These are phyloP conservation scores for Cucumis hystrix DNA, from an alignment of 306 rosid genomes.

Conservation along the genomic window DNA sequence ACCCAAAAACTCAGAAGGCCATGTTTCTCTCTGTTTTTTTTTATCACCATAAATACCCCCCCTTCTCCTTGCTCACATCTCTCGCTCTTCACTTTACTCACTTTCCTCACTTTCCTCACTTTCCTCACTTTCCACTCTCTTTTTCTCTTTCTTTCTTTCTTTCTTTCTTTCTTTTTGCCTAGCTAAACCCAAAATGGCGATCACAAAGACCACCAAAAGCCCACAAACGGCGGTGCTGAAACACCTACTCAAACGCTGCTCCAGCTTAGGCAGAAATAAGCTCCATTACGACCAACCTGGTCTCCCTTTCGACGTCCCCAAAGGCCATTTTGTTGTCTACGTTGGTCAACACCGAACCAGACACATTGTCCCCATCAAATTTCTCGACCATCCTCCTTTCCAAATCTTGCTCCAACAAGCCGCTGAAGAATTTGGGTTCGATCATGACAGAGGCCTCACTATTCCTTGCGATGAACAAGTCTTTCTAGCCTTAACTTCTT, in stretches of 20 bases:
- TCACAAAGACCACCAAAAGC: conserved; percentile 36
- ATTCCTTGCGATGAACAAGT: conserved; percentile 71
- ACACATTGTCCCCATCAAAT: conserved; percentile 63
- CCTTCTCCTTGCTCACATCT: neutral
- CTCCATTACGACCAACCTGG: conserved; percentile 39
- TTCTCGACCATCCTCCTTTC: conserved; percentile 61
- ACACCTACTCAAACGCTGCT: conserved; percentile 79
- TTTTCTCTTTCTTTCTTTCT: no score
- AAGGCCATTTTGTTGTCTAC: conserved; percentile 88
- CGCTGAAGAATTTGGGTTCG: conserved; percentile 88
- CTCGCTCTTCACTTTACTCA: neutral
- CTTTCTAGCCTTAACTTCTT: conserved; percentile 61
- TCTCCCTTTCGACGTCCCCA: conserved; percentile 65
- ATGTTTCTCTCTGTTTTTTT: neutral
- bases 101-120: neutral
- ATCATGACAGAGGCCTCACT: conserved; percentile 80
- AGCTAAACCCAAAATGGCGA: conserved; percentile 29
- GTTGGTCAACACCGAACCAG: conserved; percentile 87
- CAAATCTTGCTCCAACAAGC: conserved; percentile 72
- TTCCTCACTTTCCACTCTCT: neutral
- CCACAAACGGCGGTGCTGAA: conserved; percentile 58
- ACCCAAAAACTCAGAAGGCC: neutral
- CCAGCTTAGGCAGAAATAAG: conserved; percentile 52
- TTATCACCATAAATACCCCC: conserved; percentile 42
- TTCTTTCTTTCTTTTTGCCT: no score